A percentile compares a stretch with the other conserved stretches of the same genome.
Conservation (phyloP, 768 basidiomycete species). For the Lactarius hengduanensis region DNA sequence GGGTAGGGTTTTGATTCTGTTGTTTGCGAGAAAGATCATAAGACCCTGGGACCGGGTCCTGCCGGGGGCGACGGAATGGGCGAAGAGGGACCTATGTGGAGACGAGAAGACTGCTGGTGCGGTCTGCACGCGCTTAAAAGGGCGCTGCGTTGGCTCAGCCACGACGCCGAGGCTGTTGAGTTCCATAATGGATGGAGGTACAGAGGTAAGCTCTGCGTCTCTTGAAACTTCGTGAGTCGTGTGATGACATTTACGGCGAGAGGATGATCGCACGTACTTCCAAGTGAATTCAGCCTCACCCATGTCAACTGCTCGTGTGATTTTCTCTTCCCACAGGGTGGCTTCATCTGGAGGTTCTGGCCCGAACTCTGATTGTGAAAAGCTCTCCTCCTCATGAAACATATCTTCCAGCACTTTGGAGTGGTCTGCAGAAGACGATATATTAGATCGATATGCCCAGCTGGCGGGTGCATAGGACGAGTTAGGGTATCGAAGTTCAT, state of each 20-base stretch:
- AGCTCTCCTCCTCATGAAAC: constrained; percentile 20
- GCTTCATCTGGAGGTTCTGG: constrained; percentile 21
- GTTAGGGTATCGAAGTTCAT: constrained; percentile 25
- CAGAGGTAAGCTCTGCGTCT: constrained; percentile 18
- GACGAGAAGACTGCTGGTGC: constrained; percentile 22
- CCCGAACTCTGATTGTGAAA: constrained; percentile 5
- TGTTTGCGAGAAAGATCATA: constrained; percentile 27
- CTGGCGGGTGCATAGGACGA: constrained; percentile 19
- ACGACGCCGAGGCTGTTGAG: constrained; percentile 23
- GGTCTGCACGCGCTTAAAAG: constrained; percentile 24
- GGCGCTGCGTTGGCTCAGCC: constrained; percentile 8
- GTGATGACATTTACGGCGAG: background rate
- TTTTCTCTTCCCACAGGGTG: constrained; percentile 19
- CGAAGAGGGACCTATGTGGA: constrained; percentile 12
- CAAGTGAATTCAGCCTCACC: constrained; percentile 24
- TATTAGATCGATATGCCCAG: constrained; percentile 12
- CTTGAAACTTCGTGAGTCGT: constrained; percentile 5
- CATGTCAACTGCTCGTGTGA: constrained; percentile 21
- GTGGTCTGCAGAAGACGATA: constrained; percentile 9
- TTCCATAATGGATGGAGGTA: constrained; percentile 17
- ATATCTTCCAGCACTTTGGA: constrained; percentile 18
- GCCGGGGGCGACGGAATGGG: background rate
- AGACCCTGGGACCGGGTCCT: constrained; percentile 16
- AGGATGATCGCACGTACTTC: constrained; percentile 9
- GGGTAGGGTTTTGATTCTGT: constrained; percentile 23